These are phyloP conservation scores for Cryptosporidium baileyi DNA, from an alignment of 169 alveolate species.

Conservation along the genomic window DNA sequence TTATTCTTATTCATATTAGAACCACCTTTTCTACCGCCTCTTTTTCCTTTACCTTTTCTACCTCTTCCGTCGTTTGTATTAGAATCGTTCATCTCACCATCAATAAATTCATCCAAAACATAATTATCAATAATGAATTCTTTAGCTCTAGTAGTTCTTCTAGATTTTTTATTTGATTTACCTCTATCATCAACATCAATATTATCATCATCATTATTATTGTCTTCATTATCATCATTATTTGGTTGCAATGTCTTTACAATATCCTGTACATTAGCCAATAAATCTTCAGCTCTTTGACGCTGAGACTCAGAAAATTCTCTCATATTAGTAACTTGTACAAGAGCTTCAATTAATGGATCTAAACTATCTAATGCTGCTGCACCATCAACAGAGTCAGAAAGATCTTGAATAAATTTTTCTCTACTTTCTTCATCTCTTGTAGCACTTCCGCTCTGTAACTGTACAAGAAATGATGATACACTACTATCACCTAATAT, in stretches of 20 bases:
- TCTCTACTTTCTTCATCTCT: slow-evolving; percentile 68
- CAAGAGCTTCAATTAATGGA: slow-evolving; percentile 64
- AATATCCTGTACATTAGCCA: slow-evolving; percentile 64
- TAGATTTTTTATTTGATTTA: slow-evolving; percentile 45
- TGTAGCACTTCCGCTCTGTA: slow-evolving; percentile 66
- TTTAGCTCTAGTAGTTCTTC: slow-evolving; percentile 60
- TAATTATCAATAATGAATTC: slow-evolving; percentile 44
- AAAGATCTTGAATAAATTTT: slow-evolving; percentile 54
- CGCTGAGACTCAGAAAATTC: slow-evolving; percentile 62
- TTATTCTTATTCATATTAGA: background rate
- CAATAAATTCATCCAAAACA: slow-evolving; percentile 26
- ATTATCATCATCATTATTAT: background rate
- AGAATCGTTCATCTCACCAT: slow-evolving; percentile 2
- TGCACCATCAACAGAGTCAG: slow-evolving; percentile 65
- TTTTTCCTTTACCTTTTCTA: slow-evolving; percentile 19
- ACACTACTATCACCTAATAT: slow-evolving; percentile 74
- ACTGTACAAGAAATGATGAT: slow-evolving; percentile 53
- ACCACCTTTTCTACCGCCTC: background rate
- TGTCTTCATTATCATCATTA: slow-evolving; percentile 28
- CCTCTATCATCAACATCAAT: background rate
- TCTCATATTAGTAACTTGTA: slow-evolving; percentile 66
- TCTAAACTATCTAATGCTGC: slow-evolving; percentile 68
- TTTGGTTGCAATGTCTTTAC: slow-evolving; percentile 64
- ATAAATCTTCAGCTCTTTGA: slow-evolving; percentile 57
- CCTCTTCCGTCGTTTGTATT: slow-evolving; percentile 3